These are phyloP conservation scores for Pisolithus sp. DNA, from an alignment of 768 basidiomycete species.

Conservation along the genomic window DNA sequence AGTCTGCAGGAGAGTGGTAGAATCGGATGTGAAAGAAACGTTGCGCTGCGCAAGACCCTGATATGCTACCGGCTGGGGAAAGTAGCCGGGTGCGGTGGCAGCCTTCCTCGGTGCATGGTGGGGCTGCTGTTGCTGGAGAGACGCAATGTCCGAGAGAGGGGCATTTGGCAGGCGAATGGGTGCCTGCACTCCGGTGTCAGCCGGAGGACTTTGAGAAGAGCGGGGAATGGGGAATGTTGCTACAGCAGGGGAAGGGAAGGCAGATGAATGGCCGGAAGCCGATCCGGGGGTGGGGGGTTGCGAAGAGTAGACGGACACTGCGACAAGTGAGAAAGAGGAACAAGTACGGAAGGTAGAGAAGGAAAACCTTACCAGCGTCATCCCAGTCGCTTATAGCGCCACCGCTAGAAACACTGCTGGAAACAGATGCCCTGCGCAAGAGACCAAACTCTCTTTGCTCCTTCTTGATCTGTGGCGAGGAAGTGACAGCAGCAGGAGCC, in stretches of 20 bases:
- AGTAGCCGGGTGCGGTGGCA: constrained; percentile 28
- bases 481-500: constrained; percentile 32
- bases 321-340: background rate
- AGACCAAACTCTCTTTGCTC: constrained; percentile 51
- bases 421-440: constrained; percentile 56
- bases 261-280: constrained; percentile 55
- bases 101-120: constrained; percentile 28
- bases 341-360: no score
- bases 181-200: constrained; percentile 39
- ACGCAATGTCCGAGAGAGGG: constrained; percentile 64
- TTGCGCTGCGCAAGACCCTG: constrained; percentile 25
- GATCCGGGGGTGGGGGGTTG: constrained; percentile 32
- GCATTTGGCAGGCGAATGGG: constrained; percentile 69
- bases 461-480: constrained; percentile 49
- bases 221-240: constrained; percentile 57
- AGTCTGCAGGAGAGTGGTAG: constrained; percentile 19
- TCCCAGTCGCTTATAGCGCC: constrained; percentile 72
- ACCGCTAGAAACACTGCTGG: constrained; percentile 45
- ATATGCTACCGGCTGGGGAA: constrained; percentile 23
- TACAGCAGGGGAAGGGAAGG: constrained; percentile 59
- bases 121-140: constrained; percentile 31
- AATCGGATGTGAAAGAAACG: constrained; percentile 22
- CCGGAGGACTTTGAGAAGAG: constrained; percentile 42
- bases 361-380: constrained; percentile 53
- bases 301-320: constrained; percentile 29